Evolutionary conservation across 257 asterid genomes (phyloP).

Genomic region (Marsdenia floribunda): DNA sequence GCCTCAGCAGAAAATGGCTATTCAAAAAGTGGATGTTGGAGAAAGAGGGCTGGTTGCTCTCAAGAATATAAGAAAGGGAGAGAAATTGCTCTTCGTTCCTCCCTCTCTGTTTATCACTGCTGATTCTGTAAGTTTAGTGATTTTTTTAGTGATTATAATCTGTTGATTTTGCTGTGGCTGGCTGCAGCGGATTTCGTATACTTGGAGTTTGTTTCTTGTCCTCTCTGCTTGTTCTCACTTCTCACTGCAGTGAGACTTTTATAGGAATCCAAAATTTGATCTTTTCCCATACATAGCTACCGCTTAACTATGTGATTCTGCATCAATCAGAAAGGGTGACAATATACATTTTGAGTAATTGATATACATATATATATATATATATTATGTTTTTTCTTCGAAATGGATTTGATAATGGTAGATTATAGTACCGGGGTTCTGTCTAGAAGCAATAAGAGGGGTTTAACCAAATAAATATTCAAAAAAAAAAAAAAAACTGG

Average conservation of each 20-base stretch:
- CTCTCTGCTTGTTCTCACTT: background rate
- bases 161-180: background rate
- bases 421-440: background rate
- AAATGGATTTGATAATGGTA: background rate
- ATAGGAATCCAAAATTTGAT: background rate
- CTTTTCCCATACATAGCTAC: background rate
- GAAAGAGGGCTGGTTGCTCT: constrained; percentile 93
- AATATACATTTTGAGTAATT: background rate
- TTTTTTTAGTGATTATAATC: background rate
- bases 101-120: constrained; percentile 76
- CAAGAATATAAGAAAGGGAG: constrained; percentile 79
- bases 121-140: constrained; percentile 49
- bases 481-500: background rate
- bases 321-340: background rate
- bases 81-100: constrained; percentile 85
- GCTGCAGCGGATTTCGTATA: background rate
- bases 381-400: background rate
- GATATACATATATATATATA: background rate
- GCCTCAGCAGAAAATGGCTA: constrained; percentile 84
- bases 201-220: background rate
- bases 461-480: background rate
- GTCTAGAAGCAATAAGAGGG: background rate
- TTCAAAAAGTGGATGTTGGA: constrained; percentile 76
- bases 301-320: background rate
- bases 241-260: background rate